Percentiles rank a stretch among this genome's conserved stretches.
Evolutionary conservation across 2,329 filamentous ascomycete species (phyloP).

Genomic region (Fonsecaea erecta): DNA sequence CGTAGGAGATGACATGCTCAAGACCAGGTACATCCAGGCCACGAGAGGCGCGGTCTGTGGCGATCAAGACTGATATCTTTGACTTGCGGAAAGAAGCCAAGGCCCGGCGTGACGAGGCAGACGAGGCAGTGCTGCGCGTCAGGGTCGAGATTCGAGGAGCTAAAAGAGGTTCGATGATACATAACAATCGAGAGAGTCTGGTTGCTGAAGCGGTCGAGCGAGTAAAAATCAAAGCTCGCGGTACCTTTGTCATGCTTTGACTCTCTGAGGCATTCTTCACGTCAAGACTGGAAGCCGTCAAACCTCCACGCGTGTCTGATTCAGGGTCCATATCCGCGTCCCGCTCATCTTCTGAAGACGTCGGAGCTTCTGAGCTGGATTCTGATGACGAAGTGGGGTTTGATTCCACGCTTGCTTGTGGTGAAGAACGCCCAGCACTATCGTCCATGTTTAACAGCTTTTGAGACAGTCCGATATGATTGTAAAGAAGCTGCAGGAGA

Average conservation of each 20-base stretch:
- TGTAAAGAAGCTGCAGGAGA: constrained; percentile 74
- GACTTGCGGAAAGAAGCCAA: constrained; percentile 87
- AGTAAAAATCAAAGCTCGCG: constrained; percentile 89
- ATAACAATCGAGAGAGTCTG: constrained; percentile 83
- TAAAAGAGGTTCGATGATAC: constrained; percentile 82
- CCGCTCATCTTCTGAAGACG: constrained; percentile 51
- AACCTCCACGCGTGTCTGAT: not conserved
- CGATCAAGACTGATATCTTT: constrained; percentile 88
- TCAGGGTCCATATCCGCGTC: not conserved
- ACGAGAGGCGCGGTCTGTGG: constrained; percentile 91
- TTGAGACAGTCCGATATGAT: constrained; percentile 44
- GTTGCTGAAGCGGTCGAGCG: constrained; percentile 89
- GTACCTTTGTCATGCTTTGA: constrained; percentile 77
- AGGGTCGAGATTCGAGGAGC: constrained; percentile 87
- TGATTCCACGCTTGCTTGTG: constrained; percentile 36
- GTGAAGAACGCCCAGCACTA: not conserved
- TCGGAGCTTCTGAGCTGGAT: constrained; percentile 32
- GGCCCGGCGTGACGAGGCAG: constrained; percentile 64
- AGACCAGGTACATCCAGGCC: constrained; percentile 96
- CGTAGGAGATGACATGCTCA: constrained; percentile 88
- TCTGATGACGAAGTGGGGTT: constrained; percentile 40
- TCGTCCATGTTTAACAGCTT: not conserved
- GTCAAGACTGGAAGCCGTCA: constrained; percentile 58
- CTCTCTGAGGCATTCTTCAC: not conserved
- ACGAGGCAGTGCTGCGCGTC: constrained; percentile 60